These are phyloP conservation scores for Musa acuminata DNA, from an alignment of 176 grass and related monocot genomes.

Conservation along the genomic window DNA sequence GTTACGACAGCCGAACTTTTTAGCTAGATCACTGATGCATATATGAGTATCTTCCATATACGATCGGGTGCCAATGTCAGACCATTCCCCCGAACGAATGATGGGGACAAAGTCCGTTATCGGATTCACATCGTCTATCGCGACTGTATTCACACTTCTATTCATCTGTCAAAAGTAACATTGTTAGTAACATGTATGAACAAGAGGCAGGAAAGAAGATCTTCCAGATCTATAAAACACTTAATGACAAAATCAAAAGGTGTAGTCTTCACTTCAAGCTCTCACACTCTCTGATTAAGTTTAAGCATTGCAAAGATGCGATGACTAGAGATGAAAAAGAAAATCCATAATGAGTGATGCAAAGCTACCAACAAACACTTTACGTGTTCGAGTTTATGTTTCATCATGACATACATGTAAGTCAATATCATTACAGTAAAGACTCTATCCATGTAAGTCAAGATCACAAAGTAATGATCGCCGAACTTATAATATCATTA, in stretches of 20 bases:
- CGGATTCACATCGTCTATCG: conserved; percentile 35
- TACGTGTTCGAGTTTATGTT: too few species aligned
- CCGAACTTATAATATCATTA: too few species aligned
- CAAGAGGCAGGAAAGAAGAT: conserved; percentile 2
- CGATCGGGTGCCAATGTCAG: conserved; percentile 58
- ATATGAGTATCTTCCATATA: conserved; percentile 93
- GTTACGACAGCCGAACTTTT: conserved; percentile 44
- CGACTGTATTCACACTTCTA: conserved; percentile 51
- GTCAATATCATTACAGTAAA: too few species aligned
- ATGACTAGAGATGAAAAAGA: too few species aligned
- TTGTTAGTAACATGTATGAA: not conserved
- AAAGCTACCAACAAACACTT: too few species aligned
- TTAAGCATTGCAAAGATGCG: too few species aligned
- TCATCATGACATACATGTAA: too few species aligned
- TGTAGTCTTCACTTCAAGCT: not conserved
- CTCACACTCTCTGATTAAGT: too few species aligned
- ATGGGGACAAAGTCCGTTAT: conserved; percentile 42
- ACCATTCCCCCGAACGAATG: conserved; percentile 81
- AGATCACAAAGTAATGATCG: too few species aligned
- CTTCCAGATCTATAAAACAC: conserved; percentile 2
- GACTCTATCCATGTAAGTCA: too few species aligned
- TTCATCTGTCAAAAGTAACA: conserved; percentile 61
- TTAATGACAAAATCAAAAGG: not conserved
- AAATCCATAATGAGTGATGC: too few species aligned
- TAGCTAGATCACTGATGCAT: conserved; percentile 82